Evolutionary conservation across 768 basidiomycete genomes (phyloP).

Genomic region (Leccinum disarticulatum): DNA sequence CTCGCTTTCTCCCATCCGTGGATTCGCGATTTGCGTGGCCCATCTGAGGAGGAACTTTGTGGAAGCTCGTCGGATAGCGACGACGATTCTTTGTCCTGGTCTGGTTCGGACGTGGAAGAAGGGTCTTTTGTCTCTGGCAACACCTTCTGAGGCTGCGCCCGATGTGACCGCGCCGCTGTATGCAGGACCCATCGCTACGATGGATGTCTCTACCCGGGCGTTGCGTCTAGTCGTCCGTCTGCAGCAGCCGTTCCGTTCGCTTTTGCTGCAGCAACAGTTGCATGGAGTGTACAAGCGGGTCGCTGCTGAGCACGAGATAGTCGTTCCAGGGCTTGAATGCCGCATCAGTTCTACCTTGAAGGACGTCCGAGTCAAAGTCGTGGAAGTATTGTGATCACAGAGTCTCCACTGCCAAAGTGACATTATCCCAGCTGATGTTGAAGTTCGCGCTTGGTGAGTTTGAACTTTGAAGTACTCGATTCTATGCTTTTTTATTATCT

Average conservation of each 20-base stretch:
- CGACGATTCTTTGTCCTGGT: background rate
- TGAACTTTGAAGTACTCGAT: too few relatives aligned
- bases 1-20: constrained; percentile 12
- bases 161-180: background rate
- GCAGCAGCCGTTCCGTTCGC: constrained; percentile 6
- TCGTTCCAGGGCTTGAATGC: background rate
- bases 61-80: background rate
- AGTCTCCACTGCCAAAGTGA: too few relatives aligned
- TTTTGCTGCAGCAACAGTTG: constrained; percentile 5
- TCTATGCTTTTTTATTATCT: too few relatives aligned
- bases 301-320: background rate
- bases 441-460: too few relatives aligned
- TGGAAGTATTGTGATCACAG: too few relatives aligned
- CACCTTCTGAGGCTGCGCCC: too few relatives aligned
- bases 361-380: background rate
- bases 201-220: background rate
- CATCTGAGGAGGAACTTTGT: background rate
- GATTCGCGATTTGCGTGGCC: constrained; percentile 8
- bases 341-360: background rate
- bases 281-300: background rate
- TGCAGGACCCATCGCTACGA: too few relatives aligned
- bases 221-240: background rate
- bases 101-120: background rate
- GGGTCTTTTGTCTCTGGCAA: background rate
- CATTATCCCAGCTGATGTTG: too few relatives aligned